These are phyloP conservation scores for Cucurbita ficifolia DNA, from an alignment of 306 rosid genomes.

Conservation along the genomic window DNA sequence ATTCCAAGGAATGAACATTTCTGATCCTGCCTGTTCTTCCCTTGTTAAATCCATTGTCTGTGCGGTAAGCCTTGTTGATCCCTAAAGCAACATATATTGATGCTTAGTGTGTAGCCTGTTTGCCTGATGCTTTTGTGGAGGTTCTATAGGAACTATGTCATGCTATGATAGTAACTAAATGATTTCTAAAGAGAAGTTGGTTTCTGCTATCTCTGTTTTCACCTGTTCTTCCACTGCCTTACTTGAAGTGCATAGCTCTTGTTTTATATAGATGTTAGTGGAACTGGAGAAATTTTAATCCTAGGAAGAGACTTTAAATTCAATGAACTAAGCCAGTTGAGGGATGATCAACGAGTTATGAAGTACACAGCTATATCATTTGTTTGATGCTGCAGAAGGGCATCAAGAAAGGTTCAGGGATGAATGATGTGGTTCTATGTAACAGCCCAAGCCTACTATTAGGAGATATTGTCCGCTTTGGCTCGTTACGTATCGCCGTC, in stretches of 20 bases:
- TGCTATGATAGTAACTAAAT: neutral
- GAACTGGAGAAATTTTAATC: neutral
- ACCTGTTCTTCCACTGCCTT: neutral
- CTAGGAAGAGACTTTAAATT: neutral
- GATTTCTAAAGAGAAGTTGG: neutral
- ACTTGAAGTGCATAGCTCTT: neutral
- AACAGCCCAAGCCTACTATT: too few relatives aligned
- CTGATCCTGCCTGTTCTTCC: conserved; percentile 57
- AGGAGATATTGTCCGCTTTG: too few relatives aligned
- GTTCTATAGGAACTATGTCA: neutral
- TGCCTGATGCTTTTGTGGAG: neutral
- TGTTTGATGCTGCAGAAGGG: neutral
- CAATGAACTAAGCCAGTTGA: neutral
- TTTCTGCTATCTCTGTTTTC: neutral
- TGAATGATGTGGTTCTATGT: too few relatives aligned
- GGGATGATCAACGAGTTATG: neutral
- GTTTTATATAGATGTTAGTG: neutral
- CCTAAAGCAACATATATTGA: neutral
- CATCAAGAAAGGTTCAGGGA: neutral
- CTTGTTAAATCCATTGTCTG: conserved; percentile 67
- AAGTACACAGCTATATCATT: neutral
- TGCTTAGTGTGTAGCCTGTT: neutral
- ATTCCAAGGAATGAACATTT: conserved; percentile 47
- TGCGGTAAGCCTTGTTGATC: conserved; percentile 39
- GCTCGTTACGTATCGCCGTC: too few relatives aligned